Evolutionary conservation across 169 alveolate species (phyloP).

Genomic region (Plasmodium coatneyi): DNA sequence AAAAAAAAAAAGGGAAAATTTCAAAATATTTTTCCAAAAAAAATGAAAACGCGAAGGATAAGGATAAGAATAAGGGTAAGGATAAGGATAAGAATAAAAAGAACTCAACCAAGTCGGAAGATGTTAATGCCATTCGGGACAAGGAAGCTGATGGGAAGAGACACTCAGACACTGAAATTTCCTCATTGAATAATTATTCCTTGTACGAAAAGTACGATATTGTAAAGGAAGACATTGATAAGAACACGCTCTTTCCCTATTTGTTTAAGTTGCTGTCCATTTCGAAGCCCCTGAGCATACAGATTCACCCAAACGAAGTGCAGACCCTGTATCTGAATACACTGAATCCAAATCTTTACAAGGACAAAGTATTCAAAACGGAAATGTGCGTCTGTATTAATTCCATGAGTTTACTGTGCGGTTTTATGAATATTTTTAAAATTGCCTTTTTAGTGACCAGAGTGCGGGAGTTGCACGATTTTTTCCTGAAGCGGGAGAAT

Average conservation of each 20-base stretch:
- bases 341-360: slow-evolving; percentile 27
- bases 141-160: slow-evolving; percentile 19
- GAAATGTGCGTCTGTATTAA: slow-evolving; percentile 71
- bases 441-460: slow-evolving; percentile 39
- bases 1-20: slow-evolving; percentile 15
- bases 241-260: slow-evolving; percentile 31
- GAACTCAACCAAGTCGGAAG: slow-evolving; percentile 13
- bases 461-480: slow-evolving; percentile 29
- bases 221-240: slow-evolving; percentile 1
- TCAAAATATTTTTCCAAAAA: slow-evolving; percentile 5
- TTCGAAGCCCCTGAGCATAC: slow-evolving; percentile 82
- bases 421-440: slow-evolving; percentile 37
- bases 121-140: background rate
- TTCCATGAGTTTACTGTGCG: slow-evolving; percentile 54
- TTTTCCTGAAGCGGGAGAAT: slow-evolving; percentile 1
- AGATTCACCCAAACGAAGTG: slow-evolving; percentile 82
- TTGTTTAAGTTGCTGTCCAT: slow-evolving; percentile 82
- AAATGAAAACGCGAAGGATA: slow-evolving; percentile 3
- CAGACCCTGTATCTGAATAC: slow-evolving; percentile 55
- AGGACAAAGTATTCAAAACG: slow-evolving; percentile 68
- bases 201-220: slow-evolving; percentile 8
- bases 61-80: slow-evolving; percentile 5
- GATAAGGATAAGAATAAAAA: slow-evolving; percentile 4
- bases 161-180: slow-evolving; percentile 14
- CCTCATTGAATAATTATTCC: slow-evolving; percentile 1